Base-by-base conservation (phyloP, 83 land plant species). In the Picea abies region DNA sequence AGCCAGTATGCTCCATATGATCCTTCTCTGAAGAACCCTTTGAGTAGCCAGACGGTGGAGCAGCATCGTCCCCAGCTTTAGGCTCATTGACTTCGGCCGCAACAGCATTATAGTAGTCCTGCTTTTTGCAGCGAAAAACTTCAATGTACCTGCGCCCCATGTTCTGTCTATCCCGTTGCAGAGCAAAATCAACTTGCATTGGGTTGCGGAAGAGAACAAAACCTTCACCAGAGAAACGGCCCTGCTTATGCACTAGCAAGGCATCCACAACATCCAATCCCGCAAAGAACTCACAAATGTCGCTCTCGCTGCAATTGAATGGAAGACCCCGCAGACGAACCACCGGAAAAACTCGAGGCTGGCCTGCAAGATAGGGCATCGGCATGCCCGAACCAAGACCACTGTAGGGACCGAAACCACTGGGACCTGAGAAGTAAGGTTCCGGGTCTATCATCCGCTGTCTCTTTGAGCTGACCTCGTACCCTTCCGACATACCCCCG, bases 141-240 rank as follows among this genome's bases (percentile, higher is more conserved):
- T 97, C 99, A 11, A 97, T 86, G 82, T 95, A 97, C 58, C 99
- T 81, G 7, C 91, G 88, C 2, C 98, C 99, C 96, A 97, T 97
- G 83, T 89, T 95, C 84, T 93, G 93, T 7, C 91, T 81, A 81
- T 97, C 91, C 70, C 93, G 88, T 80, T 91, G 93, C 37, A 97
- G 86, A 41, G 98, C 98, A 84, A 91, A 88, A 6, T 93, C 96
- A 78, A 90, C 91, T 84, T 97, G 98, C 93, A 97, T 75, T 3
- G 90, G 82, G 29, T 84, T 86, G 29, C 95, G 87, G 76, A 95
- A 91, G n/a, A 95, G 90, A 52, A 93, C 96, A 87, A 88, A 95
- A 5, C 92, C 99, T 78, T 97, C 98, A 12, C 99, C 99, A 14
- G 95, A 85, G 85, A 95, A 95, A 0, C 93, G 88, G 65, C 95